These are phyloP conservation scores for Russula dissimulans DNA, from an alignment of 768 basidiomycete species.

Conservation along the genomic window DNA sequence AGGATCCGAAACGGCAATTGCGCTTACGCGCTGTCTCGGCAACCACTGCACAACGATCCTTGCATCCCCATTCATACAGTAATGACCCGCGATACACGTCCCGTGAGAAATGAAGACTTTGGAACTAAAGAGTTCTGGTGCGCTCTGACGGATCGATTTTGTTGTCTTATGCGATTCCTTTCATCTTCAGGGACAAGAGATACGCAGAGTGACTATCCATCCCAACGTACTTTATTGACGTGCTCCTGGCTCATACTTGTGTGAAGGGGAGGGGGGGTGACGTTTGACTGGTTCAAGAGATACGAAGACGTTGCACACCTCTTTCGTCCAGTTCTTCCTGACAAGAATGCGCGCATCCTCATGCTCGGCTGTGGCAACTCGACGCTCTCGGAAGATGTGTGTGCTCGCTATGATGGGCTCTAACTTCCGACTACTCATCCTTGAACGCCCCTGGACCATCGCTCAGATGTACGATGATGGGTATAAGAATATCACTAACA, in stretches of 20 bases:
- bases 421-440: too few relatives aligned
- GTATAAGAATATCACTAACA: constrained; percentile 70
- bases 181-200: constrained; percentile 48
- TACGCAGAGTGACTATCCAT: constrained; percentile 45
- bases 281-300: constrained; percentile 85
- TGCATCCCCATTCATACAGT: too few relatives aligned
- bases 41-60: neutral
- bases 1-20: neutral
- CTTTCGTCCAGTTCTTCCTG: constrained; percentile 53
- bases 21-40: neutral
- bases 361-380: constrained; percentile 87
- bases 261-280: constrained; percentile 43
- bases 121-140: constrained; percentile 63
- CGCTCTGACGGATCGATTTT: constrained; percentile 17
- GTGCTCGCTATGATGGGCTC: neutral
- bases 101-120: constrained; percentile 60
- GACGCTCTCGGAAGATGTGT: constrained; percentile 65
- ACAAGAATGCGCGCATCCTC: constrained; percentile 51
- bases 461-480: constrained; percentile 80
- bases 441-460: neutral
- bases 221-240: too few relatives aligned
- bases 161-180: too few relatives aligned
- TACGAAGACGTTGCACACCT: constrained; percentile 62
- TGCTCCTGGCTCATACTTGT: neutral
- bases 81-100: constrained; percentile 29